Conservation (phyloP, 108 stramenopile genomes). For the Nitzschia sp. region DNA sequence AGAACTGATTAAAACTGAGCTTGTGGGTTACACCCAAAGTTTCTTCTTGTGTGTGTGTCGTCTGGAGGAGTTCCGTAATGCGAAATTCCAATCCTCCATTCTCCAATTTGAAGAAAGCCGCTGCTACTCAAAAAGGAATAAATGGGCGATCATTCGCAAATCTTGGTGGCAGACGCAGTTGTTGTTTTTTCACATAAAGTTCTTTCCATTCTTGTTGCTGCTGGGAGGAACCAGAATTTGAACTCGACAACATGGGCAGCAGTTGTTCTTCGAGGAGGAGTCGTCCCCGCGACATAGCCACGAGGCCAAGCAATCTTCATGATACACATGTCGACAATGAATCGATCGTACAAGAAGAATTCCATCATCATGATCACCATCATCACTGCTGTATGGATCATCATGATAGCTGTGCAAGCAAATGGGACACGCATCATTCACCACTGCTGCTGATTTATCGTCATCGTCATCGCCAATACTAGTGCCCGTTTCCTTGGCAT, state of each 20-base stretch:
- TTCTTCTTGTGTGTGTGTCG: too few relatives aligned
- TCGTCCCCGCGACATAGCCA: background rate
- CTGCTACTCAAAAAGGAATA: too few relatives aligned
- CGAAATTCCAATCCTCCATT: too few relatives aligned
- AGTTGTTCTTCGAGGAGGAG: background rate
- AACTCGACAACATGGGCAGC: background rate
- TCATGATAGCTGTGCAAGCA: background rate
- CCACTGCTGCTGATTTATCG: background rate
- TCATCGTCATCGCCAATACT: background rate
- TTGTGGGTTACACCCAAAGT: too few relatives aligned
- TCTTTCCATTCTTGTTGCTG: too few relatives aligned
- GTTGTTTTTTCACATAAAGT: too few relatives aligned
- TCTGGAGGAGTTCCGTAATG: too few relatives aligned
- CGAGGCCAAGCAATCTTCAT: conserved; percentile 4
- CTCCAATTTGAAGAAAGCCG: too few relatives aligned
- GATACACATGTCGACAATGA: background rate
- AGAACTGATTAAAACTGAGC: too few relatives aligned
- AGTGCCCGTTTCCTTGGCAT: too few relatives aligned
- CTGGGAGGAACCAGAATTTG: background rate
- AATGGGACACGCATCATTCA: background rate
- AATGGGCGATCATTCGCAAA: too few relatives aligned
- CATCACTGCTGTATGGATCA: background rate
- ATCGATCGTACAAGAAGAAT: background rate
- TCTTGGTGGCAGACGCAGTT: too few relatives aligned
- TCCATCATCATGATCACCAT: background rate